These are phyloP conservation scores for Elsinoe fawcettii DNA, from an alignment of 2,329 filamentous ascomycete species.

Conservation along the genomic window DNA sequence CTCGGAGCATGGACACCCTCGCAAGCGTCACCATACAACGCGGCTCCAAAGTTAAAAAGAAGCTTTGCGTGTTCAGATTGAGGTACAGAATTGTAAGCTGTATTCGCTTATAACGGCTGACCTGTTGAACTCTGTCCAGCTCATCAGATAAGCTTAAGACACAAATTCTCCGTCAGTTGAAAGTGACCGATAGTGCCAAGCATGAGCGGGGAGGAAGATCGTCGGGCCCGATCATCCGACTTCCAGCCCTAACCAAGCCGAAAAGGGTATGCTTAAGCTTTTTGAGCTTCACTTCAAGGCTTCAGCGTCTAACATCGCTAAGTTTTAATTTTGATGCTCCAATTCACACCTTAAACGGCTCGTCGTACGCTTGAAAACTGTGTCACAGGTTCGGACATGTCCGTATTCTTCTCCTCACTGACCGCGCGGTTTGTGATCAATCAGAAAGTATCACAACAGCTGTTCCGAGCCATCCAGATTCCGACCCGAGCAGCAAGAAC, in stretches of 20 bases:
- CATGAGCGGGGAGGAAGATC: neutral
- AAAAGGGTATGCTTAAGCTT: neutral
- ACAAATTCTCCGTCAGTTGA: neutral
- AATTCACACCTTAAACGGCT: neutral
- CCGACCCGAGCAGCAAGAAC: slow-evolving; percentile 9
- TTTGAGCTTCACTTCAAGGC: slow-evolving; percentile 6
- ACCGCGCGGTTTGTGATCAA: neutral
- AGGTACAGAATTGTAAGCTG: neutral
- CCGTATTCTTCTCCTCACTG: neutral
- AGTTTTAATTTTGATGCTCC: neutral
- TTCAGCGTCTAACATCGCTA: neutral
- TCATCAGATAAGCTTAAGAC: neutral
- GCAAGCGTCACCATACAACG: neutral
- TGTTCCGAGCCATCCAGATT: slow-evolving; percentile 9
- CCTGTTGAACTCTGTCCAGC: neutral
- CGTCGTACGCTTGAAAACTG: neutral
- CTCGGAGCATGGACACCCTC: neutral
- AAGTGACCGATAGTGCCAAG: neutral
- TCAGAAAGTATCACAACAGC: neutral
- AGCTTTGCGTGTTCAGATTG: neutral
- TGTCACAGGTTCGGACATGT: slow-evolving; percentile 5
- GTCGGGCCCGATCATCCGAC: neutral
- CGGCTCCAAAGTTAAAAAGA: neutral
- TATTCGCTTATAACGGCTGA: slow-evolving; percentile 4
- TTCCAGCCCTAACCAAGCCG: neutral